Percentiles rank a stretch among this genome's conserved stretches.
Conservation (phyloP, 2,329 filamentous ascomycete genomes). For the Ceratocystis eucalypticola region DNA sequence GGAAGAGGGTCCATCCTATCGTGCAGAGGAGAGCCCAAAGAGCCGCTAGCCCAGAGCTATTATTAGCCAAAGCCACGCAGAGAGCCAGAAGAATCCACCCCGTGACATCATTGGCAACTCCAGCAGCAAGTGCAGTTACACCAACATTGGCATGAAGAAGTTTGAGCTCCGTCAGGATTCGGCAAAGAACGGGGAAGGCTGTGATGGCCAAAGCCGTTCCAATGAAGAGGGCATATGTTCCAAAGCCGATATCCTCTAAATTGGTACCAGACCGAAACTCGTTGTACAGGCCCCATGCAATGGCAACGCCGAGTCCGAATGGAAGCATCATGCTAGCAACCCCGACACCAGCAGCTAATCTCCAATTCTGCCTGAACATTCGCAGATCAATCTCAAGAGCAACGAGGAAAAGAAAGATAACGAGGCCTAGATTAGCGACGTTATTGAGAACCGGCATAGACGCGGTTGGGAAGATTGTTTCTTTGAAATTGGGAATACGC, state of each 20-base stretch:
- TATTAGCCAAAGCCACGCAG: slow-evolving; percentile 86
- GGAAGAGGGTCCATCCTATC: slow-evolving; percentile 61
- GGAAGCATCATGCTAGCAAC: slow-evolving; percentile 68
- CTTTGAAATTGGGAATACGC: slow-evolving; percentile 64
- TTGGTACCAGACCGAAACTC: slow-evolving; percentile 44
- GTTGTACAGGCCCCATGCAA: slow-evolving; percentile 69
- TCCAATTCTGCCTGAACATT: slow-evolving; percentile 68
- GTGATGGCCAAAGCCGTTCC: slow-evolving; percentile 91
- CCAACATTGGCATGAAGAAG: slow-evolving; percentile 71
- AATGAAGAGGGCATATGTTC: slow-evolving; percentile 57
- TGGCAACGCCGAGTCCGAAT: slow-evolving; percentile 66
- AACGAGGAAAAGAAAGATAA: slow-evolving; percentile 78
- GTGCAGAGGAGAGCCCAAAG: slow-evolving; percentile 71
- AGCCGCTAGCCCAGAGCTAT: slow-evolving; percentile 65
- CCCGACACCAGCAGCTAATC: slow-evolving; percentile 61
- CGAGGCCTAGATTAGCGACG: slow-evolving; percentile 64
- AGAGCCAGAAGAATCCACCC: slow-evolving; percentile 81
- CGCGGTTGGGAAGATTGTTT: slow-evolving; percentile 59
- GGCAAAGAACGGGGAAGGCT: slow-evolving; percentile 79
- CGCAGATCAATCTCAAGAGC: slow-evolving; percentile 76
- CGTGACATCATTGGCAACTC: slow-evolving; percentile 76
- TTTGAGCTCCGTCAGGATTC: slow-evolving; percentile 84
- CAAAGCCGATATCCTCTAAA: slow-evolving; percentile 34
- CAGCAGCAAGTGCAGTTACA: slow-evolving; percentile 76
- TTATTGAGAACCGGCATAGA: slow-evolving; percentile 46